A percentile compares a stretch with the other conserved stretches of the same genome.
Conservation (phyloP, 306 rosid species). For the barrel medic (Medicago truncatula) region DNA sequence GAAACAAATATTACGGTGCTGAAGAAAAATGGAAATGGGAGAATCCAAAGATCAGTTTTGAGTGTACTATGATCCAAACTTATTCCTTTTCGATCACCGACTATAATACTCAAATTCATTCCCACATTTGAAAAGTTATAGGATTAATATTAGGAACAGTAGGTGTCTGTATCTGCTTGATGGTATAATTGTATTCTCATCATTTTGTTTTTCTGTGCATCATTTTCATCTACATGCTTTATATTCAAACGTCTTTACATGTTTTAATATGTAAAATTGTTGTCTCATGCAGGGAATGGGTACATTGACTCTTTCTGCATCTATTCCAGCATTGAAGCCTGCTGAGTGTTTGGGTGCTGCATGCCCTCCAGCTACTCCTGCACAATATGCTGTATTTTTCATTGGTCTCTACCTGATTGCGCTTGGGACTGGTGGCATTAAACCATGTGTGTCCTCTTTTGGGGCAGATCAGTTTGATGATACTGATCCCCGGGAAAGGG, state of each 20-base stretch:
- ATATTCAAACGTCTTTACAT: constrained; percentile 20
- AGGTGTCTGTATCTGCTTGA: constrained; percentile 22
- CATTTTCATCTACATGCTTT: constrained; percentile 26
- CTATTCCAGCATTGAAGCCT: constrained; percentile 76
- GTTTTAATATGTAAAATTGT: constrained; percentile 33
- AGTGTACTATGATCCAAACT: constrained; percentile 21
- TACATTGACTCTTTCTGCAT: constrained; percentile 90
- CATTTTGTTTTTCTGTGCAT: constrained; percentile 24
- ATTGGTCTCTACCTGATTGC: constrained; percentile 94
- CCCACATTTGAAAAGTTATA: constrained; percentile 13
- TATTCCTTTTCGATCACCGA: constrained; percentile 28
- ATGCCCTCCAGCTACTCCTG: constrained; percentile 85
- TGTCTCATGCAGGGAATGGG: constrained; percentile 86
- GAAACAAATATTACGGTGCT: constrained; percentile 1
- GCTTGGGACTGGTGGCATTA: constrained; percentile 95
- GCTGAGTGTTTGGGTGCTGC: constrained; percentile 63
- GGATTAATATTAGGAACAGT: constrained; percentile 12
- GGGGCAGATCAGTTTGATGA: constrained; percentile 99
- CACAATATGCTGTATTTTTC: constrained; percentile 89
- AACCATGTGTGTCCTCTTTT: constrained; percentile 94
- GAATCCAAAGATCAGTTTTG: constrained; percentile 11
- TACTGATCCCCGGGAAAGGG: constrained; percentile 81
- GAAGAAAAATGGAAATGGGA: constrained; percentile 12
- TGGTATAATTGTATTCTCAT: constrained; percentile 21
- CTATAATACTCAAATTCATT: constrained; percentile 19